Evolutionary conservation across 768 basidiomycete species (phyloP), one percentile per base, ranked within the genome.

Genomic region (Lyophyllum atratum): DNA sequence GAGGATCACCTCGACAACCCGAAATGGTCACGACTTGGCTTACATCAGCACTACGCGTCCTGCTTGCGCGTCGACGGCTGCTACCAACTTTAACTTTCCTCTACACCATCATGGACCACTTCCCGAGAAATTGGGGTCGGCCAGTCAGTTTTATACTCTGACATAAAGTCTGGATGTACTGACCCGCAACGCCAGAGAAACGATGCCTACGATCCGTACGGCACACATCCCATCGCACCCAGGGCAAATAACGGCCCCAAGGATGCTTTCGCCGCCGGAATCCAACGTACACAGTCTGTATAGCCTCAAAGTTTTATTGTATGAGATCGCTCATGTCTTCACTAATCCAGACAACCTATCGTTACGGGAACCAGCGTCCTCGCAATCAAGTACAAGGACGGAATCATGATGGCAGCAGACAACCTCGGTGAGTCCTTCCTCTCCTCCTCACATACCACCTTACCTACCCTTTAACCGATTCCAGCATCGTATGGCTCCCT

Each of bases 381-480:
- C 31, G 97, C 90, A 2, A 80, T 99, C 73, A 92, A 92, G 74
- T 98, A 83, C 82, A 94, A 95, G 73, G 94, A 93, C 66, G 97
- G 97, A 9, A 85, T 99, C 62, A 96, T 99, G 92, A 87, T 99
- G 81, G 95, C 97, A 28, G 95, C 97, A 34, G 97, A 99, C 79
- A 98, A 90, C 67, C 89, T 98, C 49, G 95, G 95, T 95, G 59
- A 54, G 83, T 21, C 24, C 12, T 37, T 19, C 39, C n/a, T 22
- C 33, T 8, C 29, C 19, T 34, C 22, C 34, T 56, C 19, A 4
- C 14, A 4, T 39, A 47, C 17, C 28, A 43, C 17, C 46, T 46
- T n/a, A 31, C 43, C 8, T 6, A 15, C 17, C 24, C 10, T 49
- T 48, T 15, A 17, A 42, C 59, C 12, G 28, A 24, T 19, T 7